phyloP scores from a whole-genome alignment of 495 filamentous ascomycete species.

The Neurospora sp. region DNA sequence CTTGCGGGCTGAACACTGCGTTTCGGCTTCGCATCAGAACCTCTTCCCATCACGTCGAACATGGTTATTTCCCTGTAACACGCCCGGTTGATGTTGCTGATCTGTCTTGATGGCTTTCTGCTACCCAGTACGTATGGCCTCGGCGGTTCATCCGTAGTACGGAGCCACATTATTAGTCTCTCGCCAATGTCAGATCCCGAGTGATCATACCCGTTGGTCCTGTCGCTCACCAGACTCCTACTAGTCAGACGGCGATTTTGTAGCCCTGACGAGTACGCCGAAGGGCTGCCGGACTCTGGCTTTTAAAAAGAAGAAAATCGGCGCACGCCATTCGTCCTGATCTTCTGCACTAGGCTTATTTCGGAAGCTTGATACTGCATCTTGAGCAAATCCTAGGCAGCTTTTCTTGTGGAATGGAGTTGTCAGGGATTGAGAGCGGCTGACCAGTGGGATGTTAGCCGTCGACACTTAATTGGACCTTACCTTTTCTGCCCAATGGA shows the following conservation, averaged over 20 bases:
- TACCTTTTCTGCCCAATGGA: slow-evolving; percentile 27
- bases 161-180: not conserved
- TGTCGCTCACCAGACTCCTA: not conserved
- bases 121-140: not conserved
- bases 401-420: slow-evolving; percentile 5
- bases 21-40: not conserved
- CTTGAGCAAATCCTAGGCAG: slow-evolving; percentile 2
- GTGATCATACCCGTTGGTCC: not conserved
- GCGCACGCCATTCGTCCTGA: not conserved
- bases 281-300: not conserved
- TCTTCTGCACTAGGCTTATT: slow-evolving; percentile 13
- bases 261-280: too few relatives aligned
- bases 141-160: not conserved
- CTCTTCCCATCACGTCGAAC: not conserved
- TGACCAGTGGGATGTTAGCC: slow-evolving; percentile 22
- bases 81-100: not conserved
- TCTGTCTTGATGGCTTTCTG: not conserved
- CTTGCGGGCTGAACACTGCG: not conserved
- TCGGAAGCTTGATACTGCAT: slow-evolving; percentile 12
- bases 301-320: not conserved
- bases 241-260: too few relatives aligned
- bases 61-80: not conserved
- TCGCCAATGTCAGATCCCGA: not conserved
- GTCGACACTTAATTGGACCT: slow-evolving; percentile 14
- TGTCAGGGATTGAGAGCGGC: slow-evolving; percentile 6